Evolutionary conservation across 169 alveolate species (phyloP).

Genomic region (Miamiensis avidus): DNA sequence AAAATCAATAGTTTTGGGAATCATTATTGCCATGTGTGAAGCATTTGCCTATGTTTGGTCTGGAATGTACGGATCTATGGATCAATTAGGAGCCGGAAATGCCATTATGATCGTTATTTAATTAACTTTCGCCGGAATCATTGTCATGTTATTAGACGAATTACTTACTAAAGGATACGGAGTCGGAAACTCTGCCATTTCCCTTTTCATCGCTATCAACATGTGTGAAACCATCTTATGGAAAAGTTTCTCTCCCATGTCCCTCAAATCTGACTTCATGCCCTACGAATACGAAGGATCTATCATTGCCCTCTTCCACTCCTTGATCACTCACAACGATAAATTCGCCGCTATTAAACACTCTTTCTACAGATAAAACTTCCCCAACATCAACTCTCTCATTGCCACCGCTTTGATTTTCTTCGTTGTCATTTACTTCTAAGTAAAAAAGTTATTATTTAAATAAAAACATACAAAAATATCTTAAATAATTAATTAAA

Average conservation of each 20-base stretch:
- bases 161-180: conserved; percentile 99
- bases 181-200: conserved; percentile 98
- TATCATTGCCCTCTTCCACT: conserved; percentile 97
- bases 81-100: conserved; percentile 97
- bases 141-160: conserved; percentile 98
- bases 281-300: conserved; percentile 99
- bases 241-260: conserved; percentile 98
- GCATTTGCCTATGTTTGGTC: conserved; percentile 98
- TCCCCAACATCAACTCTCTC: conserved; percentile 98
- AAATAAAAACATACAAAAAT: neutral
- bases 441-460: conserved; percentile 51
- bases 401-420: conserved; percentile 97
- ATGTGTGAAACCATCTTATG: conserved; percentile 99
- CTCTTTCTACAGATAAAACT: conserved; percentile 97
- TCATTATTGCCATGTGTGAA: conserved; percentile 98
- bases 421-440: conserved; percentile 98
- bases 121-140: conserved; percentile 99
- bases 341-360: conserved; percentile 90
- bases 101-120: conserved; percentile 96
- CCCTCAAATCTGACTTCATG: conserved; percentile 16
- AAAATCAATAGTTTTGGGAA: conserved; percentile 89
- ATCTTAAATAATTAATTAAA: neutral
- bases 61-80: conserved; percentile 98
- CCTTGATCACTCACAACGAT: conserved; percentile 93
- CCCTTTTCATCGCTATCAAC: conserved; percentile 99